A percentile compares a stretch with the other conserved stretches of the same genome.
Conservation (phyloP, 139 green algal genomes). For the Coelastrella sp. region DNA sequence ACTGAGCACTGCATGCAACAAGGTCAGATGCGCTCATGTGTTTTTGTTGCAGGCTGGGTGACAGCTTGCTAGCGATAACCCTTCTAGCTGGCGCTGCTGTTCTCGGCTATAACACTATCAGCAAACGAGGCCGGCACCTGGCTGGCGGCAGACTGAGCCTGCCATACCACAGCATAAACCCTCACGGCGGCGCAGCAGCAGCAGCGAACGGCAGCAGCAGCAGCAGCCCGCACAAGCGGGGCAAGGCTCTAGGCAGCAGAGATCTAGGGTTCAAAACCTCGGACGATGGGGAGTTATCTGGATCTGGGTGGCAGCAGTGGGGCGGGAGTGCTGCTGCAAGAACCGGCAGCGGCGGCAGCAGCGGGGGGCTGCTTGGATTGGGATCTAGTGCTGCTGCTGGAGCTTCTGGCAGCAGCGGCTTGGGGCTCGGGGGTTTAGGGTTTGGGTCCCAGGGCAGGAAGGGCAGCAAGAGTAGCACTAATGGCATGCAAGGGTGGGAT, state of each 20-base stretch:
- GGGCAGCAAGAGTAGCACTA: not conserved
- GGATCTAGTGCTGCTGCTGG: not conserved
- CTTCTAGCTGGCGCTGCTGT: not conserved
- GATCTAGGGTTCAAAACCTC: not conserved
- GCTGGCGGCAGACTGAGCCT: not conserved
- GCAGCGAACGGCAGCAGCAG: not conserved
- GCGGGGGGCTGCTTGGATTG: not conserved
- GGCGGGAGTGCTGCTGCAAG: not conserved
- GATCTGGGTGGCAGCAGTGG: not conserved
- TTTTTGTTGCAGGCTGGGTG: constrained; percentile 11
- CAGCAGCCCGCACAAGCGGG: not conserved
- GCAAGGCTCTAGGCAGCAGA: not conserved
- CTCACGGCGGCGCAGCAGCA: not conserved
- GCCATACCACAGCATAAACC: not conserved
- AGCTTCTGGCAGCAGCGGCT: not conserved
- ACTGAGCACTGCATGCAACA: no score
- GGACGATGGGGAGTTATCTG: not conserved
- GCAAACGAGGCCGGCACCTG: not conserved
- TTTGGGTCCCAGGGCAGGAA: not conserved
- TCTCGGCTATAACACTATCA: not conserved
- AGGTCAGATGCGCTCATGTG: not conserved
- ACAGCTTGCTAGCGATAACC: not conserved
- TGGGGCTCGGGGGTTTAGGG: not conserved
- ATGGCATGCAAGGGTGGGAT: not conserved
- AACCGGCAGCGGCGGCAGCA: not conserved